Evolutionary conservation across 768 basidiomycete species (phyloP), one percentile per base, ranked within the genome.

Genomic region (Agaricus subrufescens): DNA sequence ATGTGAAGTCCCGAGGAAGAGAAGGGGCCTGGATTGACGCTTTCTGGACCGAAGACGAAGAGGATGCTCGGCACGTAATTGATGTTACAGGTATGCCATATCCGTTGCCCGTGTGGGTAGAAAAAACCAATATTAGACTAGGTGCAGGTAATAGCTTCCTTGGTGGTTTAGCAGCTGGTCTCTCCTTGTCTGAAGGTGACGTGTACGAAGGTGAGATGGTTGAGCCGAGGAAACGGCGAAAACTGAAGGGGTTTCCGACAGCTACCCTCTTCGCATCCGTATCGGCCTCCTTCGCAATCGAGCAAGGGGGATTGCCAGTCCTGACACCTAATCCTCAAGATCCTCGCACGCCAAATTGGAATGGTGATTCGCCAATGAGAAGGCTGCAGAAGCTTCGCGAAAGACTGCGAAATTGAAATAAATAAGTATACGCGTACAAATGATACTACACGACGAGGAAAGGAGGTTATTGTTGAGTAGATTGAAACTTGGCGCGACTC

Each of bases 71-170:
- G 23, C 82, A 77, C 54, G 74, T 95, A 14, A 79, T 87, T 2
- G 92, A 95, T 68, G 91, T 93, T 26, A 95, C 92, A 60, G 93
- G 89, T 85, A 59, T 64, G 52, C 58, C 43, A 27, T 49, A 29
- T 34, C 50, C 43, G 3, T 40, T 25, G 40, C 54, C 52, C 39
- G 23, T 46, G 15, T 38, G 31, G 12, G n/a, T 52, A 43, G 56
- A 53, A 54, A 61, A 52, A 44, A 47, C 40, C 30, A 51, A 58
- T 60, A 29, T 34, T 56, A 46, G 19, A n/a, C 56, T 60, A 91
- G 91, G 94, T 44, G 93, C 91, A n/a, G 94, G 94, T 14, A 96
- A 96, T 67, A 80, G 83, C 57, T 96, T 95, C 68, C 75, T 95
- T 25, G 92, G 92, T 12, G 92, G 92, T 5, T 75, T 94, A 12